Evolutionary conservation across 2,329 filamentous ascomycete genomes (phyloP).

Genomic region (Xylaria sp.): DNA sequence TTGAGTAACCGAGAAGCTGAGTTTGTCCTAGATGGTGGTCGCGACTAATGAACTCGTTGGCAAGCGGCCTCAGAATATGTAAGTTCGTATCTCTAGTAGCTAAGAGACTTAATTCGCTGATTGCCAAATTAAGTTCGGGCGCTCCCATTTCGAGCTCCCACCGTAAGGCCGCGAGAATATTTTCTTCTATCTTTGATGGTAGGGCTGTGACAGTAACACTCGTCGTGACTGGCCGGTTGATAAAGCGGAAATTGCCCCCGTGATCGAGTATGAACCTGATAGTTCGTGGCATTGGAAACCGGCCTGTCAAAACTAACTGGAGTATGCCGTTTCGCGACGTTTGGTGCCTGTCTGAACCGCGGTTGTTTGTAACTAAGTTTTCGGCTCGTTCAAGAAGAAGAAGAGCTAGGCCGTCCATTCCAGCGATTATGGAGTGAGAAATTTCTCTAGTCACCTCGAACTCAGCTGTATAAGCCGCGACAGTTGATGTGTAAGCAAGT

Average conservation of each 20-base stretch:
- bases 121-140: background rate
- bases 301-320: background rate
- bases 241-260: background rate
- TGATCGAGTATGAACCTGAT: background rate
- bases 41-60: background rate
- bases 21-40: background rate
- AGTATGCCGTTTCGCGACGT: background rate
- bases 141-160: background rate
- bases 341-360: background rate
- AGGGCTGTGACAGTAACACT: background rate
- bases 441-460: rapidly evolving
- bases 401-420: background rate
- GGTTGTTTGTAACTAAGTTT: background rate
- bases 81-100: background rate
- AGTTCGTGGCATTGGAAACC: background rate
- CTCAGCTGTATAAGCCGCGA: background rate
- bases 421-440: rapidly evolving
- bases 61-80: background rate
- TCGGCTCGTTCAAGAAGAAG: background rate
- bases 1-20: background rate
- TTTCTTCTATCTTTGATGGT: background rate
- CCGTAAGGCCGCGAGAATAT: background rate
- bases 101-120: background rate
- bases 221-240: background rate
- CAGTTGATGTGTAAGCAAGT: background rate